Conservation (phyloP, 2,329 filamentous ascomycete species). For the Beauveria asiatica region DNA sequence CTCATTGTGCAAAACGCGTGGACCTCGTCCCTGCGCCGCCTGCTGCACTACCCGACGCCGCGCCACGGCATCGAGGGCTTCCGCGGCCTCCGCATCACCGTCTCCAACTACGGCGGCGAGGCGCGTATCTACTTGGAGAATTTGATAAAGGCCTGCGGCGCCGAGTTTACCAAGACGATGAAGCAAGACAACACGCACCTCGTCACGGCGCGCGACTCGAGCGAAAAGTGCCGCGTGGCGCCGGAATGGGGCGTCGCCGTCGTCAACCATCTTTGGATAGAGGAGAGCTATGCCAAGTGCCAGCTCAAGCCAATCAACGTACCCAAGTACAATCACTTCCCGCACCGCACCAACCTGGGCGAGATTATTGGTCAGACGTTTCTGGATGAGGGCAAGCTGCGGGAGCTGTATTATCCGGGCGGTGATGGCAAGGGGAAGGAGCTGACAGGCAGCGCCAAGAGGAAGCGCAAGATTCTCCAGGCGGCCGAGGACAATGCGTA, state of each 20-base stretch:
- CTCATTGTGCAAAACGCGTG: conserved; percentile 83
- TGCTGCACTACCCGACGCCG: conserved; percentile 86
- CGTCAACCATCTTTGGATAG: conserved; percentile 93
- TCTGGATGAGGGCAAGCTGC: conserved; percentile 55
- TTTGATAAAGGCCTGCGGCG: conserved; percentile 73
- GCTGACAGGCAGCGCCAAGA: conserved; percentile 33
- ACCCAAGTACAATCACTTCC: conserved; percentile 76
- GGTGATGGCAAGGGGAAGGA: conserved; percentile 45
- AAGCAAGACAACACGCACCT: conserved; percentile 93
- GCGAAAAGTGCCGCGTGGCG: conserved; percentile 89
- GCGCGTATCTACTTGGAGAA: conserved; percentile 91
- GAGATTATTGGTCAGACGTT: conserved; percentile 88
- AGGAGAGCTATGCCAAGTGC: conserved; percentile 93
- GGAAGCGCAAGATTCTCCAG: conserved; percentile 42
- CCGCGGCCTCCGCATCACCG: conserved; percentile 64
- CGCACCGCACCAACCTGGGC: conserved; percentile 78
- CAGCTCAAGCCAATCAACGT: conserved; percentile 64
- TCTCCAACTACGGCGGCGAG: conserved; percentile 96
- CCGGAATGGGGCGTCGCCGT: conserved; percentile 86
- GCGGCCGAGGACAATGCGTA: conserved; percentile 43
- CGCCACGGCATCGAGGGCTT: conserved; percentile 73
- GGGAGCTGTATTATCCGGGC: conserved; percentile 62
- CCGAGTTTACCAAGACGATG: conserved; percentile 89
- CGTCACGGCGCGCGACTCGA: conserved; percentile 78
- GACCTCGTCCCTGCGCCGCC: conserved; percentile 72